These are phyloP conservation scores for Neurospora sp. DNA, from an alignment of 2,329 filamentous ascomycete genomes.

Conservation along the genomic window DNA sequence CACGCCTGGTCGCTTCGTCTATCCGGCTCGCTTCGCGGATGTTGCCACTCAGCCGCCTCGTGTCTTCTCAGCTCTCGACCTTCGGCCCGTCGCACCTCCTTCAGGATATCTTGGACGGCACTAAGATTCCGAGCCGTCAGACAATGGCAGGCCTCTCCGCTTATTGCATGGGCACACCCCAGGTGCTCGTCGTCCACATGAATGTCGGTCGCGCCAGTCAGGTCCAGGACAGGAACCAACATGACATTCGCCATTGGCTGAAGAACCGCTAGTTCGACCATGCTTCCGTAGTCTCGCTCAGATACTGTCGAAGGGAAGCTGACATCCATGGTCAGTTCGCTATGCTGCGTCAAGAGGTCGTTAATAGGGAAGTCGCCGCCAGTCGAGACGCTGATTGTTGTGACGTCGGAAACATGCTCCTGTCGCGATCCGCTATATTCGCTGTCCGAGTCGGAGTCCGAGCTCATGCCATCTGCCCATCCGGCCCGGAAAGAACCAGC, in stretches of 20 bases:
- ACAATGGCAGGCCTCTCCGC: not conserved
- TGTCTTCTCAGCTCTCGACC: not conserved
- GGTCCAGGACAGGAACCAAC: not conserved
- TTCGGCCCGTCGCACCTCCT: not conserved
- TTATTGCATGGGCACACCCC: not conserved
- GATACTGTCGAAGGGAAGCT: not conserved
- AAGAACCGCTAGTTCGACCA: not conserved
- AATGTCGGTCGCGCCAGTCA: not conserved
- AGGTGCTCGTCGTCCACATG: not conserved
- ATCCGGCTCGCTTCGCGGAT: not conserved
- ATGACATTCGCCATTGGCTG: not conserved
- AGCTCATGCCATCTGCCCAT: not conserved
- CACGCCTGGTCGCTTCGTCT: not conserved
- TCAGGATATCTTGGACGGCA: not conserved
- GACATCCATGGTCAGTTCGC: not conserved
- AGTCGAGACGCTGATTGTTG: not conserved
- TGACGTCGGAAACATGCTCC: not conserved
- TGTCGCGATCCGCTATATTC: not conserved
- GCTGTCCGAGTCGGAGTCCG: not conserved
- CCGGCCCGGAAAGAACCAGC: not conserved
- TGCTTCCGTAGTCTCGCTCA: not conserved
- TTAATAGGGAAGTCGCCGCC: not conserved
- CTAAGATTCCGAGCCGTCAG: not conserved
- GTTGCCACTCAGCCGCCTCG: not conserved
- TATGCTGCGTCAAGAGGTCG: not conserved